Evolutionary conservation across 345 rosid species (phyloP), one percentile per base, ranked within the genome.

Genomic region (Mercurialis annua): DNA sequence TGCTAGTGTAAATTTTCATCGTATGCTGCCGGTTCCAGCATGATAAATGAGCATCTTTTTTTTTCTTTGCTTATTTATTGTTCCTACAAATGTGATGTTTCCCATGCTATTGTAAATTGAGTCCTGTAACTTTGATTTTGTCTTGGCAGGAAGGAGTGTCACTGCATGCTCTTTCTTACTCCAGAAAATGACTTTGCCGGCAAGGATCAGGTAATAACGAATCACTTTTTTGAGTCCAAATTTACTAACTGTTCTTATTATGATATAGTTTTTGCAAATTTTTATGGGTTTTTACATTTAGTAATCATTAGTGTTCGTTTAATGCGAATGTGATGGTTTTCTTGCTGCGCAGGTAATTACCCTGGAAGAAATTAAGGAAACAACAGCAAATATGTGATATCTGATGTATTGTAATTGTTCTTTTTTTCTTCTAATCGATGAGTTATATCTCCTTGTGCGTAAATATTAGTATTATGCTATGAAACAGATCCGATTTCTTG

Each of bases 141-240:
- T 33, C 36, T 57, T 69, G 43, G 77, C 95, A 94, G 99, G 92
- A 94, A 87, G 81, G 99, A 94, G 74, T 94, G 99, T 76, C 99
- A 94, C 80, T 90, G 97, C 83, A 90, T 94, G 99, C 96, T 94
- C 68, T 94, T 94, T 82, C 88, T 94, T 64, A 94, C 96, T 50
- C 89, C 99, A 3, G 99, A 89, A 16, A 90, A 91, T 72, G 99
- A 94, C 86, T 94, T 91, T 76, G 91, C 96, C 0, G 99, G 99
- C 57, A 66, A 78, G 66, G 97, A 94, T 72, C 97, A 91, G 96
- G 97, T 94, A 77, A 43, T 67, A 53, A 53, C 49, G 26, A 46
- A 49, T 58, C n/a, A 30, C 34, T 6, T 20, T 20, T 27, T 36
- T 33, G 6, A 11, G n/a, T 16, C 43, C 10, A 15, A 40, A 15